These are phyloP conservation scores for Dissophora globulifera DNA, from an alignment of 192 early-diverging fungal genomes.

Conservation along the genomic window DNA sequence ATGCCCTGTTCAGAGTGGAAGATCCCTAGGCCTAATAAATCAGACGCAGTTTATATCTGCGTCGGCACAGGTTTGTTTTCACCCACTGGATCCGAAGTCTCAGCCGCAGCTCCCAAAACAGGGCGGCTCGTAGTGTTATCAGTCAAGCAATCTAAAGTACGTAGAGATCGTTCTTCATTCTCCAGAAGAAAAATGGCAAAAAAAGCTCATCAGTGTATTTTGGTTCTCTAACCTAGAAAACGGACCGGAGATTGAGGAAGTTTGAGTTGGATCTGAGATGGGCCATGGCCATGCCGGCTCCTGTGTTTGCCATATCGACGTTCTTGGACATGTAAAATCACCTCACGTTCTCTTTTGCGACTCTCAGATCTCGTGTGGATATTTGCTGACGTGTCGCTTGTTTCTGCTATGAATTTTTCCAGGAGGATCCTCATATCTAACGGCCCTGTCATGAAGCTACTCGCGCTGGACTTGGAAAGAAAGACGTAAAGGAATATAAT, in stretches of 20 bases:
- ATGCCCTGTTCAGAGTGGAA: conserved; percentile 32
- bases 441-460: conserved; percentile 31
- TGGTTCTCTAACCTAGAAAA: conserved; percentile 14
- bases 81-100: conserved; percentile 30
- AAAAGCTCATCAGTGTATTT: no score
- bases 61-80: conserved; percentile 47
- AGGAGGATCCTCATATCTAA: conserved; percentile 38
- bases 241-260: conserved; percentile 17
- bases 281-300: conserved; percentile 37
- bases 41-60: conserved; percentile 35
- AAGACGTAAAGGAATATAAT: conserved; percentile 42
- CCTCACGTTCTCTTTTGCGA: no score
- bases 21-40: conserved; percentile 30
- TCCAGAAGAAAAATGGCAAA: no score
- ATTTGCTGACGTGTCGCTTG: no score
- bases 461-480: conserved; percentile 35
- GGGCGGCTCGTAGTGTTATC: conserved; percentile 39
- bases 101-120: conserved; percentile 30
- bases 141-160: conserved; percentile 41
- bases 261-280: conserved; percentile 36
- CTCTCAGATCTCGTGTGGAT: no score
- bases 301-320: conserved; percentile 39
- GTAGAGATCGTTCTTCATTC: no score
- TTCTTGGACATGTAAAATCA: conserved; percentile 44
- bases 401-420: no score